A percentile compares a stretch with the other conserved stretches of the same genome.
Evolutionary conservation across 106 monocot genomes (phyloP).

Genomic region (Acorus calamus): DNA sequence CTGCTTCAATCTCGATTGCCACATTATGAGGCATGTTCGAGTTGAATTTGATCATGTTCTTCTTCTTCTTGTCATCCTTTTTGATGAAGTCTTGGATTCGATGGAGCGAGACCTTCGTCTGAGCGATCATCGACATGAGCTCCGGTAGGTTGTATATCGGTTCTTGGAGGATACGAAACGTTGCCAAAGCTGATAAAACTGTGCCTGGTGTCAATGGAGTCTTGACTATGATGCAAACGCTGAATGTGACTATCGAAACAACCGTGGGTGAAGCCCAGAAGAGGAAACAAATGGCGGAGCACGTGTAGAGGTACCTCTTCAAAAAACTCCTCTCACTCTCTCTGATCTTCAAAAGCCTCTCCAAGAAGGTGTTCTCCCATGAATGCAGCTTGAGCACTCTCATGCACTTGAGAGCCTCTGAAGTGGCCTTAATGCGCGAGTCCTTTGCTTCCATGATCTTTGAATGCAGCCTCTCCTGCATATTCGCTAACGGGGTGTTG

Average conservation of each 20-base stretch:
- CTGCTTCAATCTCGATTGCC: slow-evolving; percentile 54
- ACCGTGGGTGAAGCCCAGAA: slow-evolving; percentile 84
- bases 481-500: slow-evolving; percentile 62
- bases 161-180: slow-evolving; percentile 76
- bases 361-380: slow-evolving; percentile 62
- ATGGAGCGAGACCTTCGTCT: slow-evolving; percentile 74
- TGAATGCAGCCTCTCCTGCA: slow-evolving; percentile 53
- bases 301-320: slow-evolving; percentile 55
- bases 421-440: slow-evolving; percentile 52
- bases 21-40: slow-evolving; percentile 3
- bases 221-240: slow-evolving; percentile 46
- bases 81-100: slow-evolving; percentile 54
- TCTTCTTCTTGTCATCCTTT: slow-evolving; percentile 17
- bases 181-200: slow-evolving; percentile 77
- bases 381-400: slow-evolving; percentile 69
- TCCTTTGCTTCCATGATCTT: slow-evolving; percentile 86
- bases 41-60: not conserved
- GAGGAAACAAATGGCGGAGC: slow-evolving; percentile 59
- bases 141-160: slow-evolving; percentile 91
- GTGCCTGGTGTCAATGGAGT: slow-evolving; percentile 48
- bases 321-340: slow-evolving; percentile 49
- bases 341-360: slow-evolving; percentile 42
- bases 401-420: slow-evolving; percentile 64
- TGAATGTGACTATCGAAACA: slow-evolving; percentile 67
- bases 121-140: slow-evolving; percentile 55